Base-by-base conservation (phyloP, 441 rosid genomes). In the Macaranga tanarius region DNA sequence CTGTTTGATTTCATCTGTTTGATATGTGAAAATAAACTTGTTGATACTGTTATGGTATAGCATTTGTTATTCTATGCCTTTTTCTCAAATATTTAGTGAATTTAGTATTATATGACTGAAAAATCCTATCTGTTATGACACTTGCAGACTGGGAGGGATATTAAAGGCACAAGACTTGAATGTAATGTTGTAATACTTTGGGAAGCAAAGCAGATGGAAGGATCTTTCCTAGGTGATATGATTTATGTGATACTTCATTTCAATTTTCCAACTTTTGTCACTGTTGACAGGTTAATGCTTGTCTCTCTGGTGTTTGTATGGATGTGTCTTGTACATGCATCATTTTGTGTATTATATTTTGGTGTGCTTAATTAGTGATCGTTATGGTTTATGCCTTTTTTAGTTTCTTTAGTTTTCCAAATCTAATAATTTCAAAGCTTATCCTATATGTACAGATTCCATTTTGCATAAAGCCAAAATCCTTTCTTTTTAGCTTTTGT, bases 151-250 rank as follows among this genome's bases (percentile, higher is more conserved):
- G 1, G 89, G 83, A 48, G 84, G 76, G 38, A 67, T 73, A 75
- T 67, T 95, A 79, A 91, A 88, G 83, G 97, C 86, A 26, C 97
- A 88, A 80, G 99, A 92, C 76, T 79, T 90, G 81, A 92, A 94
- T 82, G 89, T 79, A 62, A 83, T 94, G 72, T 73, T 94, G 67
- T 78, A 95, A 55, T 80, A 86, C 80, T 86, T 92, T 5, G 99
- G 99, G 74, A 81, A 80, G 71, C 81, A 84, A 51, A 87, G 83
- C 58, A 79, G 88, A 80, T 89, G 86, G 90, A 76, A 83, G 55
- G 92, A 90, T 84, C 85, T 94, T 74, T 84, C 85, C 55, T 82
- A 90, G 99, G 99, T 92, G n/a, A 26, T 56, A 61, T 51, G 10
- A 51, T 67, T 52, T 71, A 12, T 73, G 44, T 59, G 50, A 17